phyloP scores from a whole-genome alignment of 768 basidiomycete genomes.

The Boletellus ananiceps region DNA sequence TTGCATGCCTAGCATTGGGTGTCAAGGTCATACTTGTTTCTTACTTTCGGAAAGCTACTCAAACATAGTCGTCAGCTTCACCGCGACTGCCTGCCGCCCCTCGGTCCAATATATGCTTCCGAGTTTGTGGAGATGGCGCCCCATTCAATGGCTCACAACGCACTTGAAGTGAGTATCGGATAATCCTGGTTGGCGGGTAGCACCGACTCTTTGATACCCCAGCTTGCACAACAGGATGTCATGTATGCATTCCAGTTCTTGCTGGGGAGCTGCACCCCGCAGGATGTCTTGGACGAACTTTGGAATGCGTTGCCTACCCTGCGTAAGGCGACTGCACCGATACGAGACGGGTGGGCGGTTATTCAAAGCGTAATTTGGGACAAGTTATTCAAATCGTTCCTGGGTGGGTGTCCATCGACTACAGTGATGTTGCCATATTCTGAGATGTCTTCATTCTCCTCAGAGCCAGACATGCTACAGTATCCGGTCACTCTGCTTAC shows the following conservation, averaged over 20 bases:
- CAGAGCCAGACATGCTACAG: slow-evolving; percentile 51
- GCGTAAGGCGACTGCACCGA: slow-evolving; percentile 33
- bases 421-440: background rate
- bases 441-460: background rate
- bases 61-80: slow-evolving; percentile 42
- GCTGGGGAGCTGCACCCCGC: slow-evolving; percentile 51
- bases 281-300: slow-evolving; percentile 50
- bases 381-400: slow-evolving; percentile 41
- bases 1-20: slow-evolving; percentile 56
- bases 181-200: background rate
- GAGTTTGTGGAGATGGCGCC: slow-evolving; percentile 52
- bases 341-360: slow-evolving; percentile 42
- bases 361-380: slow-evolving; percentile 48
- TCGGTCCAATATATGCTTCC: slow-evolving; percentile 45
- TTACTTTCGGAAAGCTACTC: background rate
- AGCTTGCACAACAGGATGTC: slow-evolving; percentile 57
- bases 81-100: slow-evolving; percentile 56
- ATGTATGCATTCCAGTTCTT: slow-evolving; percentile 43
- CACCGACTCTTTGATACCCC: background rate
- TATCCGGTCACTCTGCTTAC: slow-evolving; percentile 54
- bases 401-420: slow-evolving; percentile 24
- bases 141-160: slow-evolving; percentile 39
- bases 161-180: slow-evolving; percentile 47
- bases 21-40: slow-evolving; percentile 45
- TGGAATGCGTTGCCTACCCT: slow-evolving; percentile 54